Conservation (phyloP, 1,139 yeast genomes). For the Protomyces lactucae-debilis region DNA sequence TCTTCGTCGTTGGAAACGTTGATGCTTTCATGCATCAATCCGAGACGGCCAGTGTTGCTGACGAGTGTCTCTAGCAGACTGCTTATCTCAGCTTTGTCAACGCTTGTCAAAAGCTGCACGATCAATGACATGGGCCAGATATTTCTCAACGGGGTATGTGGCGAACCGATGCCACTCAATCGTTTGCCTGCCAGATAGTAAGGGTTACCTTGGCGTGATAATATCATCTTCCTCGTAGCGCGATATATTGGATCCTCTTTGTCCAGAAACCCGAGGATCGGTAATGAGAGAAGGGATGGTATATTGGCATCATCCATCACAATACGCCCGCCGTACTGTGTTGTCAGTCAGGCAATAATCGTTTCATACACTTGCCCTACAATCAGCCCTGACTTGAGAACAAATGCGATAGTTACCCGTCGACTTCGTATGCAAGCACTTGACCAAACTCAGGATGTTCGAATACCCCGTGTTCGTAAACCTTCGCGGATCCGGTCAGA, state of each 20-base stretch:
- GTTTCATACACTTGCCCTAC: too few relatives aligned
- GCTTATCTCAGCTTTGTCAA: constrained; percentile 63
- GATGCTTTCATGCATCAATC: constrained; percentile 80
- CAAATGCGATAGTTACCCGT: constrained; percentile 45
- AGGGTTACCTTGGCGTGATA: constrained; percentile 68
- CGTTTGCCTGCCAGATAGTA: constrained; percentile 59
- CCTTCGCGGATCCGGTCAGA: constrained; percentile 51
- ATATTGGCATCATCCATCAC: constrained; percentile 90
- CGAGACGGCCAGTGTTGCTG: constrained; percentile 63
- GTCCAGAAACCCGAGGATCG: constrained; percentile 66
- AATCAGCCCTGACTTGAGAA: too few relatives aligned
- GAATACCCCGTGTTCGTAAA: constrained; percentile 55
- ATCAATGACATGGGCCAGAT: constrained; percentile 92
- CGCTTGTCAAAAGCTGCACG: constrained; percentile 66
- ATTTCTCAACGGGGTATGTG: constrained; percentile 71
- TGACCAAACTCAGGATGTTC: constrained; percentile 65
- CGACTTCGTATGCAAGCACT: constrained; percentile 84
- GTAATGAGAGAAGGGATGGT: constrained; percentile 75
- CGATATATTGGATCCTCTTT: constrained; percentile 57
- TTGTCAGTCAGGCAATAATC: too few relatives aligned
- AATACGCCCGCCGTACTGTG: constrained; percentile 55
- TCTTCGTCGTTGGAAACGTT: constrained; percentile 49
- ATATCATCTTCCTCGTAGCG: constrained; percentile 73
- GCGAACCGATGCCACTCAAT: constrained; percentile 83
- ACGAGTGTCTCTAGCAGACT: constrained; percentile 50